phyloP scores from a whole-genome alignment of 1,139 yeast genomes.

The Pichia sp. region DNA sequence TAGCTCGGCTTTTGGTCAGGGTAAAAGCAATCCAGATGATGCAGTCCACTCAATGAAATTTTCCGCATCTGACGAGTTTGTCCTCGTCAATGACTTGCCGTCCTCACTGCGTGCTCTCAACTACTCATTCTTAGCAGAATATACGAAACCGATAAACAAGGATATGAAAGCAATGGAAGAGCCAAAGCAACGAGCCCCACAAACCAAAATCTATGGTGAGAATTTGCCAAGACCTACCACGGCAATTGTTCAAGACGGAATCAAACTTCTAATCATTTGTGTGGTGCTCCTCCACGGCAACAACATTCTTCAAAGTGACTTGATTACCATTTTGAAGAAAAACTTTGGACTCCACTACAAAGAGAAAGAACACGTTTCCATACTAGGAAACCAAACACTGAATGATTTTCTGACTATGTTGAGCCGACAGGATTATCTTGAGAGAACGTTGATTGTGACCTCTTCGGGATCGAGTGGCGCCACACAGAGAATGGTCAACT shows the following conservation, averaged over 20 bases:
- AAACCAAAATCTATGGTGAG: conserved; percentile 5
- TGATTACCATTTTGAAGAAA: conserved; percentile 22
- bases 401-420: conserved; percentile 25
- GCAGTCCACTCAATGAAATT: neutral
- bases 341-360: conserved; percentile 23
- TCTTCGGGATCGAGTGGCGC: neutral
- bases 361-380: conserved; percentile 16
- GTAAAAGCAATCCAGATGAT: neutral
- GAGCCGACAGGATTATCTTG: conserved; percentile 28
- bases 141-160: conserved; percentile 10
- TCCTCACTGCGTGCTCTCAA: conserved; percentile 18
- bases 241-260: conserved; percentile 26
- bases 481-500: conserved; percentile 5
- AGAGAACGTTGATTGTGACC: conserved; percentile 4
- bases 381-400: conserved; percentile 19
- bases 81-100: conserved; percentile 19
- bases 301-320: conserved; percentile 29
- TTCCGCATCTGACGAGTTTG: conserved; percentile 19
- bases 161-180: conserved; percentile 11
- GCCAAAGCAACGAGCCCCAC: neutral
- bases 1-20: neutral
- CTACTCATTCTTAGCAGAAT: conserved; percentile 13
- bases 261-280: conserved; percentile 26
- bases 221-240: conserved; percentile 21
- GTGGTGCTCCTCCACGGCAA: conserved; percentile 29